Base-by-base conservation (phyloP, 768 basidiomycete species). In the Brasilioporus rufonigricans region DNA sequence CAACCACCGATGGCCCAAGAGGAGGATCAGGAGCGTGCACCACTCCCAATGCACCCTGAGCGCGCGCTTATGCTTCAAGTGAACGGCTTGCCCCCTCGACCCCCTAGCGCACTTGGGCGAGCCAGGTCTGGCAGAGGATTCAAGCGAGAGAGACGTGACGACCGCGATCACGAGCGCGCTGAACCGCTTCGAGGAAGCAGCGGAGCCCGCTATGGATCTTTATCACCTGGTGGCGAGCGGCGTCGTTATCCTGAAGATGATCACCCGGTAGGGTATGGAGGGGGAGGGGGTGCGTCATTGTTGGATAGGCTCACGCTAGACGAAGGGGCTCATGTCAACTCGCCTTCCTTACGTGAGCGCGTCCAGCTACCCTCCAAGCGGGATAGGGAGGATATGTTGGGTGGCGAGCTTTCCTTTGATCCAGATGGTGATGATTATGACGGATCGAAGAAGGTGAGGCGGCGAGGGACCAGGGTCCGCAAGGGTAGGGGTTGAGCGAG, bases 311-410 rank as follows among this genome's bases (percentile, higher is more conserved):
- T 78, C 41, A 65, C 63, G 12, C 52, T 74, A 16, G 65, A 66
- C 27, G 65, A 49, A 27, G 59, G 53, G 9, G 19, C 32, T 33
- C 48, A 16, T 21, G 38, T 53, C 52, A 48, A 53, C 29, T 60
- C 58, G 26, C 58, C 59, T 24, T 69, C 75, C 5, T 53, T 77
- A 49, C 62, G 71, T 5, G 76, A 76, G 0, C 64, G 76, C 14
- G 74, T 77, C n/a, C 72, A 76, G 45, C 27, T 71, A 29, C 67
- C 69, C 1, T 56, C 53, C n/a, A 73, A 75, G 53, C 62, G 73
- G 21, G 64, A 70, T 29, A 54, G 63, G 13, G 71, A 67, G 19
- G 73, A 74, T 0, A 63, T 66, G 65, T 16, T 63, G 44, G 14
- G 32, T 10, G 53, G 51, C 4, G 68, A 67, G 2, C 1, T 47